Evolutionary conservation across 495 filamentous ascomycete species (phyloP).

Genomic region (Talaromyces borbonicus): DNA sequence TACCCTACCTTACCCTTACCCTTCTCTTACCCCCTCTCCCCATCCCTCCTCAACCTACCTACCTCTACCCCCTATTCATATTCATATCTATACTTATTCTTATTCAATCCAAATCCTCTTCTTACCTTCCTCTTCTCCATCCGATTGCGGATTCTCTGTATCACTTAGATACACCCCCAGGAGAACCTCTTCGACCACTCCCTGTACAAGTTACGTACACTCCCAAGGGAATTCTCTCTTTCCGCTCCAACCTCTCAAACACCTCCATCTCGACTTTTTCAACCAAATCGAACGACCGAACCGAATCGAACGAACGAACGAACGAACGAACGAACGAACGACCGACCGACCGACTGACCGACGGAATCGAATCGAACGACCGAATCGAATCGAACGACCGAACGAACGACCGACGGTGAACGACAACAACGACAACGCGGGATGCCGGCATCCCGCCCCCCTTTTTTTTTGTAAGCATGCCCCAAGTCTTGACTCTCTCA

Average conservation of each 20-base stretch:
- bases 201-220: not conserved
- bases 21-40: not conserved
- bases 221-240: no score
- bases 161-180: not conserved
- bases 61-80: no score
- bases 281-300: not conserved
- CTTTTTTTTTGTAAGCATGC: constrained; percentile 3
- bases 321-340: not conserved
- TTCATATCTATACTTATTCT: not conserved
- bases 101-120: not conserved
- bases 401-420: not conserved
- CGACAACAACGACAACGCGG: not conserved
- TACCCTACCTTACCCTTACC: not conserved
- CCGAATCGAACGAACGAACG: not conserved
- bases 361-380: not conserved
- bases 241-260: no score
- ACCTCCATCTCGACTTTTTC: no score
- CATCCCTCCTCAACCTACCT: no score
- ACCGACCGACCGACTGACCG: no score
- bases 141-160: not conserved
- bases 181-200: no score
- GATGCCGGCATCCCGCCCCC: not conserved
- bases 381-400: not conserved
- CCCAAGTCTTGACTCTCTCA: not conserved
- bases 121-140: not conserved